Conservation (phyloP, 208 protist species). For the Leishmania lainsoni region DNA sequence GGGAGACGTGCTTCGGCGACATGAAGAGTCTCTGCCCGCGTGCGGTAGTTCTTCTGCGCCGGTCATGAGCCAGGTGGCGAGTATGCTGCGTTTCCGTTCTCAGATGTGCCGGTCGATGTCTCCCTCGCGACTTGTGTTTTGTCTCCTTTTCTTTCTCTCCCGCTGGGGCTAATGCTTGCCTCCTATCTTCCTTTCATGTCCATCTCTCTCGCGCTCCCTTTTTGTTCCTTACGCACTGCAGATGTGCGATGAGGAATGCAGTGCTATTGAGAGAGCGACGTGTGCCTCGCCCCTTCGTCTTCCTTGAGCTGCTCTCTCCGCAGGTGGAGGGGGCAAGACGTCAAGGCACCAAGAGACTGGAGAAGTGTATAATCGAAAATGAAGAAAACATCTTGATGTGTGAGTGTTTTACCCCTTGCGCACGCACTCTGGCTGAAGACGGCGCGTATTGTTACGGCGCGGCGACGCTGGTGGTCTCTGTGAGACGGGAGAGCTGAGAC, state of each 20-base stretch:
- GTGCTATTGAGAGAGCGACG: not conserved
- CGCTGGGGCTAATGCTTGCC: not conserved
- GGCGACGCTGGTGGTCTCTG: not conserved
- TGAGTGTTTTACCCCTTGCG: not conserved
- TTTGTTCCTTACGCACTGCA: not conserved
- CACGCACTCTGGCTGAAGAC: not conserved
- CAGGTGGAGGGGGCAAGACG: not conserved
- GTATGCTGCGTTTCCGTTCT: too few relatives aligned
- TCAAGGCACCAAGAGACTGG: not conserved
- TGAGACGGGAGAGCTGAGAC: not conserved
- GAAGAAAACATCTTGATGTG: not conserved
- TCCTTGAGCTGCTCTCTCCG: not conserved
- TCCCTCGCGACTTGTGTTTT: not conserved
- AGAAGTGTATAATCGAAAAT: not conserved
- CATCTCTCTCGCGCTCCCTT: not conserved
- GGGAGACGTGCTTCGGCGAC: slow-evolving; percentile 49
- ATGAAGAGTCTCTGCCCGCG: slow-evolving; percentile 58
- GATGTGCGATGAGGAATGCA: not conserved
- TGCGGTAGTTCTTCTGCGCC: slow-evolving; percentile 67
- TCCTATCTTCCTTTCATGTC: not conserved
- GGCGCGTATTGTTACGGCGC: not conserved
- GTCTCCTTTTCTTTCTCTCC: not conserved
- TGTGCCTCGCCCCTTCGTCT: not conserved
- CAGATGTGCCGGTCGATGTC: not conserved
- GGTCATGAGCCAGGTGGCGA: slow-evolving; percentile 11